Evolutionary conservation across 495 filamentous ascomycete species (phyloP).

Genomic region (Tuber calosporum): DNA sequence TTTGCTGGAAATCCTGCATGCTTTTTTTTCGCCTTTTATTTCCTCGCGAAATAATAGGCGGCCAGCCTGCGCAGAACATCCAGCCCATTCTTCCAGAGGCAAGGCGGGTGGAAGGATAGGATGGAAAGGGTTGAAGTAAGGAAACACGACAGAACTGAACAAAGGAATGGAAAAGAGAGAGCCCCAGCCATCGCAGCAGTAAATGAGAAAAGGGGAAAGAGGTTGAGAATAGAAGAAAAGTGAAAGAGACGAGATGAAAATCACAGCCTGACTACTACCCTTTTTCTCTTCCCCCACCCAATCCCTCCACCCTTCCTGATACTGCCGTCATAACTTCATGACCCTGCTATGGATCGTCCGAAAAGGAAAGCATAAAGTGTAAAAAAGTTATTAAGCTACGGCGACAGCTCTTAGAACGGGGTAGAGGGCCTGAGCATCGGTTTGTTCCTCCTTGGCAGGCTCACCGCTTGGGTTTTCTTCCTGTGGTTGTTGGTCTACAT

Average conservation of each 20-base stretch:
- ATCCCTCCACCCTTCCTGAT: not conserved
- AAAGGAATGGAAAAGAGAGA: constrained; percentile 18
- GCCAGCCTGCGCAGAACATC: constrained; percentile 13
- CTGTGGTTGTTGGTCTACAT: constrained; percentile 28
- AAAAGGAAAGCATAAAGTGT: constrained; percentile 22
- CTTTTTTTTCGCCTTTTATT: not conserved
- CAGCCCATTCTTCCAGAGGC: not conserved
- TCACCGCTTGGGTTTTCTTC: constrained; percentile 23
- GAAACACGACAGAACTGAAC: constrained; percentile 38
- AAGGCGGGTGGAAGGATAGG: not conserved
- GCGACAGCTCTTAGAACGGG: constrained; percentile 44
- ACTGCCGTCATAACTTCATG: not conserved
- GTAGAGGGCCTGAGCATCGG: constrained; percentile 46
- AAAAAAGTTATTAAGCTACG: constrained; percentile 37
- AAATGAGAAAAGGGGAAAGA: not conserved
- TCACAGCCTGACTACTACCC: constrained; percentile 42
- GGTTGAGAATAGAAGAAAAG: constrained; percentile 12
- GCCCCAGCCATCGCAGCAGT: not conserved
- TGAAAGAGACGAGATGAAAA: constrained; percentile 34
- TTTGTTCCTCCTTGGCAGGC: constrained; percentile 44
- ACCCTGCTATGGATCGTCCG: not conserved
- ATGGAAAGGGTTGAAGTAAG: constrained; percentile 20
- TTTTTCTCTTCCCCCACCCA: constrained; percentile 42
- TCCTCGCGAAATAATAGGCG: constrained; percentile 19
- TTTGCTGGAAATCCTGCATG: not conserved